phyloP scores from a whole-genome alignment of 1,284 basidiomycete genomes.

The Afroboletus lepidellus region DNA sequence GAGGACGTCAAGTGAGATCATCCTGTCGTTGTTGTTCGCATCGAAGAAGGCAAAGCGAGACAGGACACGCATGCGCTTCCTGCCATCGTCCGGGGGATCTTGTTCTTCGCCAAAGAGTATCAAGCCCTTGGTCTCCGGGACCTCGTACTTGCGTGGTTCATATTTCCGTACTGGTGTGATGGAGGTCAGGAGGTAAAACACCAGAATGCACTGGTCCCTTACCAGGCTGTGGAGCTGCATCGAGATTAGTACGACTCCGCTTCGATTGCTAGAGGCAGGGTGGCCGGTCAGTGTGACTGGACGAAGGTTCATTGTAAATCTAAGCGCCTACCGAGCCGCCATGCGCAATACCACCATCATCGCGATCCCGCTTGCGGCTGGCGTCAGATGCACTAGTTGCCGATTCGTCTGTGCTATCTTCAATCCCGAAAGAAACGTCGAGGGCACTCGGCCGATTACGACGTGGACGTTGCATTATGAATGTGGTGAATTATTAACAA shows the following conservation, averaged over 20 bases:
- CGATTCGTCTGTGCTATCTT: conserved; percentile 27
- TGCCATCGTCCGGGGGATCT: conserved; percentile 21
- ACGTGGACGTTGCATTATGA: neutral
- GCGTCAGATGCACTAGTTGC: conserved; percentile 27
- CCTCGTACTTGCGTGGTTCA: conserved; percentile 29
- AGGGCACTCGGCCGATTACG: conserved; percentile 34
- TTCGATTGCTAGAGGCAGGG: conserved; percentile 8
- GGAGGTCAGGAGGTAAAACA: neutral
- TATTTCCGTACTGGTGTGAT: conserved; percentile 24
- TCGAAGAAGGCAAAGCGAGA: conserved; percentile 44
- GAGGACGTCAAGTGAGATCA: conserved; percentile 33
- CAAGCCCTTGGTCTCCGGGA: conserved; percentile 28
- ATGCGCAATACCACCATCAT: conserved; percentile 11
- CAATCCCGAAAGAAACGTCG: conserved; percentile 32
- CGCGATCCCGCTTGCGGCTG: conserved; percentile 29
- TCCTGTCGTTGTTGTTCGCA: conserved; percentile 18
- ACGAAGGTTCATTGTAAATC: neutral
- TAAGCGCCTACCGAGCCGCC: conserved; percentile 16
- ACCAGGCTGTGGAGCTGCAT: conserved; percentile 21
- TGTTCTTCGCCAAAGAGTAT: conserved; percentile 37
- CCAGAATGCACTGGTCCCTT: neutral
- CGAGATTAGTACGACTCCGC: conserved; percentile 31
- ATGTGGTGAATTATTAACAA: neutral
- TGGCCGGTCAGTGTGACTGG: neutral
- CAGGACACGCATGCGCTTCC: conserved; percentile 39